These are phyloP conservation scores for Neoboletus subvelutipes DNA, from an alignment of 768 basidiomycete species.

Conservation along the genomic window DNA sequence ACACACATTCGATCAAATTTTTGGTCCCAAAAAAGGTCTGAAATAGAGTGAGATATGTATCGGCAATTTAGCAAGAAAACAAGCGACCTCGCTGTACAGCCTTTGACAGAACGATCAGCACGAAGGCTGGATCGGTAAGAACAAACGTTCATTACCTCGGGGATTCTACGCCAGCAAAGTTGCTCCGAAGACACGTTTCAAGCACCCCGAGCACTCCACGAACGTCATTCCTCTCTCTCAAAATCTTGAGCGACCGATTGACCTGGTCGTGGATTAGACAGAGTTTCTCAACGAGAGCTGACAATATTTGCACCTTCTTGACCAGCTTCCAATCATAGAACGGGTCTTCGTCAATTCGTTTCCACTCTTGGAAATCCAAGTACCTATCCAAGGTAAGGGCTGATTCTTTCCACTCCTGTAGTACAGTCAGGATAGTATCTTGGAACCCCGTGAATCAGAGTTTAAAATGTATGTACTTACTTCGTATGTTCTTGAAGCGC, in stretches of 20 bases:
- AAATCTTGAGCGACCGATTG: conserved; percentile 62
- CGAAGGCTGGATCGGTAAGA: background rate
- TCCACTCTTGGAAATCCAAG: conserved; percentile 89
- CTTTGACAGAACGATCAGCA: conserved; percentile 38
- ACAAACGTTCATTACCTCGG: conserved; percentile 47
- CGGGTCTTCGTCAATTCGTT: conserved; percentile 78
- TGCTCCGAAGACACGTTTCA: conserved; percentile 85
- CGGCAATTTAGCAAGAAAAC: background rate
- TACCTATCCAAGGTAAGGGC: conserved; percentile 79
- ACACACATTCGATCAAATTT: conserved; percentile 77
- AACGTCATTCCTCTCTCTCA: conserved; percentile 77
- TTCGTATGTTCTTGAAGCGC: conserved; percentile 73
- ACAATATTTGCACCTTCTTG: conserved; percentile 50
- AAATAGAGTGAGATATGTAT: conserved; percentile 14
- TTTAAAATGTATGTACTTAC: conserved; percentile 34
- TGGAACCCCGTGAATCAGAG: background rate
- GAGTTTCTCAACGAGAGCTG: no score
- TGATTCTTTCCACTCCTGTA: conserved; percentile 82
- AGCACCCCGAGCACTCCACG: conserved; percentile 86
- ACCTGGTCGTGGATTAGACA: conserved; percentile 46
- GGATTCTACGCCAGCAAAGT: conserved; percentile 93
- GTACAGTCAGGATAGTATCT: background rate
- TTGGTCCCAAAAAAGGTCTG: conserved; percentile 95
- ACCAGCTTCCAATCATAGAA: conserved; percentile 93
- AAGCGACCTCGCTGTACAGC: conserved; percentile 78